phyloP scores from a whole-genome alignment of 2,329 filamentous ascomycete genomes.

The Ophiostoma himal-ulmi region DNA sequence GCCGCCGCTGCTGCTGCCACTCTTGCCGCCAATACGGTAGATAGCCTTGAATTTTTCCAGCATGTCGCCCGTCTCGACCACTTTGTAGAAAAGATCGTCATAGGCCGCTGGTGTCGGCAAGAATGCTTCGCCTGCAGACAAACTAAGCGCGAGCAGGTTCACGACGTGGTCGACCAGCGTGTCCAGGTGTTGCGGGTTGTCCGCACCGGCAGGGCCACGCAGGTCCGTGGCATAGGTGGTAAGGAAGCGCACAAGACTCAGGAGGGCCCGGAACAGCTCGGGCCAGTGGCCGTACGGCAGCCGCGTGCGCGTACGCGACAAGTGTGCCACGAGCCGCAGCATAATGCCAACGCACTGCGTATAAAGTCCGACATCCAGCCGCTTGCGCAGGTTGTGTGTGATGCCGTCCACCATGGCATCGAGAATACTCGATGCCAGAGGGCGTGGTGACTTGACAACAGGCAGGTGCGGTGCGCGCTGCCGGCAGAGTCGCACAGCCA shows the following conservation, averaged over 20 bases:
- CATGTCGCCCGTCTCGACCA: slow-evolving; percentile 84
- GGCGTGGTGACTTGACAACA: slow-evolving; percentile 62
- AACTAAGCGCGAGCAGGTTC: slow-evolving; percentile 73
- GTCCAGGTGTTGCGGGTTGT: slow-evolving; percentile 58
- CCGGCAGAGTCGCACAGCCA: slow-evolving; percentile 74
- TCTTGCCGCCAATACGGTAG: slow-evolving; percentile 49
- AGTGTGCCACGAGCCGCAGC: slow-evolving; percentile 73
- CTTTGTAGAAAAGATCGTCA: slow-evolving; percentile 97
- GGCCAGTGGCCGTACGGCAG: slow-evolving; percentile 85
- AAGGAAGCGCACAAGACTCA: slow-evolving; percentile 84
- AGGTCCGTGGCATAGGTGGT: slow-evolving; percentile 80
- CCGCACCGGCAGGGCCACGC: slow-evolving; percentile 34
- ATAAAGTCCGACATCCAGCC: slow-evolving; percentile 80
- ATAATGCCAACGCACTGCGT: slow-evolving; percentile 75
- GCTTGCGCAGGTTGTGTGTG: slow-evolving; percentile 84
- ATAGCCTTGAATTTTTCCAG: slow-evolving; percentile 75
- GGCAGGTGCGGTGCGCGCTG: slow-evolving; percentile 85
- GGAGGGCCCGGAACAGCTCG: slow-evolving; percentile 83
- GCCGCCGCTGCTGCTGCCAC: too few species aligned
- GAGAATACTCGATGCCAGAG: slow-evolving; percentile 69
- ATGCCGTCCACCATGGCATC: slow-evolving; percentile 87
- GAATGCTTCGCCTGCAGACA: slow-evolving; percentile 85
- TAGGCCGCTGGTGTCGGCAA: slow-evolving; percentile 81
- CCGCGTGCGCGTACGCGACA: slow-evolving; percentile 75
- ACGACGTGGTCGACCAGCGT: slow-evolving; percentile 71